Percentiles rank a stretch among this genome's conserved stretches.
Conservation (phyloP, 257 asterid species). For the Solanum chilense region DNA sequence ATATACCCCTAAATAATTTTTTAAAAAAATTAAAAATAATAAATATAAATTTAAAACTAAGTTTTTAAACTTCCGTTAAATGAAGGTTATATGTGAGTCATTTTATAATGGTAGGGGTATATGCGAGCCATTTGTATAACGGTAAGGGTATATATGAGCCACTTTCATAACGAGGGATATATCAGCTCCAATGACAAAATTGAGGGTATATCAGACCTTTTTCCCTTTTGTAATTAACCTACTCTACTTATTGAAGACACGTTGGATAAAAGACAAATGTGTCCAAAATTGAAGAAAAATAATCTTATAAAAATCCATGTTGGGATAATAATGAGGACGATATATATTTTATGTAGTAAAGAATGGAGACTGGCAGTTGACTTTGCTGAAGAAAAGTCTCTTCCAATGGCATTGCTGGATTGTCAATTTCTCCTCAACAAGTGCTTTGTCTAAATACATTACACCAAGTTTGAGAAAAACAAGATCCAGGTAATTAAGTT, state of each 20-base stretch:
- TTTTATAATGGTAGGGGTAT: too few relatives aligned
- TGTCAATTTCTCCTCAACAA: not conserved
- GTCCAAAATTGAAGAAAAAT: not conserved
- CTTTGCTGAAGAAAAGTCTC: not conserved
- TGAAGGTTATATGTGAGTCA: too few relatives aligned
- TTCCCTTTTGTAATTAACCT: not conserved
- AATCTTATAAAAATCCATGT: not conserved
- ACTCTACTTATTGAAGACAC: not conserved
- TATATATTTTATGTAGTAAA: not conserved
- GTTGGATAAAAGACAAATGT: not conserved
- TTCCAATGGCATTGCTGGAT: not conserved
- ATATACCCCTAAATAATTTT: too few relatives aligned
- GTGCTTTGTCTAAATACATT: not conserved
- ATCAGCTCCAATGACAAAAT: too few relatives aligned
- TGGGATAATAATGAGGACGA: not conserved
- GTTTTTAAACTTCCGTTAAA: too few relatives aligned
- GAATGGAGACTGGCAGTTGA: not conserved
- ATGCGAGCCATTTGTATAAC: too few relatives aligned
- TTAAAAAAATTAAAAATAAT: too few relatives aligned
- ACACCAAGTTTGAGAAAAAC: not conserved
- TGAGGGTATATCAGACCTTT: too few relatives aligned
- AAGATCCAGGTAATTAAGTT: not conserved
- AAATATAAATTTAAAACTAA: too few relatives aligned
- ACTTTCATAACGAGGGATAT: too few relatives aligned
- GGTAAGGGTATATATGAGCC: too few relatives aligned